A percentile compares a stretch with the other conserved stretches of the same genome.
Evolutionary conservation across 805 yeast species (phyloP).

Genomic region (Cephaloascus albidus): DNA sequence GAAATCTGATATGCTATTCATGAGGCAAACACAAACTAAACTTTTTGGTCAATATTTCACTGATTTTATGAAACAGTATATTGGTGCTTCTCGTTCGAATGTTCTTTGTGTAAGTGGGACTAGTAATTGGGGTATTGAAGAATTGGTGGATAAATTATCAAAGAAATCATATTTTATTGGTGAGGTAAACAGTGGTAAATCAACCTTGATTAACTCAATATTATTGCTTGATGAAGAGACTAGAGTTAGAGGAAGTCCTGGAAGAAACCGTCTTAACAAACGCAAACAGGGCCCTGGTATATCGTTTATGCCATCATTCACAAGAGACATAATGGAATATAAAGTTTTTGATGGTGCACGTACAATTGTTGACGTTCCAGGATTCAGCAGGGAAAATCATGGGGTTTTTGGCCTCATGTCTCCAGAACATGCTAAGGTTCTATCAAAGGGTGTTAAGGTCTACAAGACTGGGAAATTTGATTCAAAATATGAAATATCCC

Average conservation of each 20-base stretch:
- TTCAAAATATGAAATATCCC: slow-evolving; percentile 19
- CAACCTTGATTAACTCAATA: slow-evolving; percentile 45
- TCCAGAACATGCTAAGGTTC: slow-evolving; percentile 13
- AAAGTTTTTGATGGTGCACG: slow-evolving; percentile 14
- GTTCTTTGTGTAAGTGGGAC: slow-evolving; percentile 43
- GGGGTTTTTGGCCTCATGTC: slow-evolving; percentile 19
- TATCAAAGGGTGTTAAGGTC: slow-evolving; percentile 18
- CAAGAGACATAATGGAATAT: slow-evolving; percentile 41
- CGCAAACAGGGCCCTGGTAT: slow-evolving; percentile 32
- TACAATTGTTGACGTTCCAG: slow-evolving; percentile 36
- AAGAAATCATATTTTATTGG: slow-evolving; percentile 48
- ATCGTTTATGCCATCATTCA: slow-evolving; percentile 60
- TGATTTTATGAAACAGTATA: slow-evolving; percentile 14
- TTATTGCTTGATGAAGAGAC: slow-evolving; percentile 13
- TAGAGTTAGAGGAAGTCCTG: slow-evolving; percentile 1
- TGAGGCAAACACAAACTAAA: slow-evolving; percentile 8
- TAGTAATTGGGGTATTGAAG: slow-evolving; percentile 40
- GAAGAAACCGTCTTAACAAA: background rate
- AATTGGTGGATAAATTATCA: slow-evolving; percentile 26
- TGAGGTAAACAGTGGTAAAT: slow-evolving; percentile 62
- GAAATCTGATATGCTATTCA: slow-evolving; percentile 23
- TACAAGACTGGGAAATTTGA: slow-evolving; percentile 19
- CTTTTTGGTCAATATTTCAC: slow-evolving; percentile 19
- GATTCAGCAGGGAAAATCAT: slow-evolving; percentile 19
- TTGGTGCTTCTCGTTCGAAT: slow-evolving; percentile 22